phyloP scores from a whole-genome alignment of 208 protist species.

The Endotrypanum monterogeii region DNA sequence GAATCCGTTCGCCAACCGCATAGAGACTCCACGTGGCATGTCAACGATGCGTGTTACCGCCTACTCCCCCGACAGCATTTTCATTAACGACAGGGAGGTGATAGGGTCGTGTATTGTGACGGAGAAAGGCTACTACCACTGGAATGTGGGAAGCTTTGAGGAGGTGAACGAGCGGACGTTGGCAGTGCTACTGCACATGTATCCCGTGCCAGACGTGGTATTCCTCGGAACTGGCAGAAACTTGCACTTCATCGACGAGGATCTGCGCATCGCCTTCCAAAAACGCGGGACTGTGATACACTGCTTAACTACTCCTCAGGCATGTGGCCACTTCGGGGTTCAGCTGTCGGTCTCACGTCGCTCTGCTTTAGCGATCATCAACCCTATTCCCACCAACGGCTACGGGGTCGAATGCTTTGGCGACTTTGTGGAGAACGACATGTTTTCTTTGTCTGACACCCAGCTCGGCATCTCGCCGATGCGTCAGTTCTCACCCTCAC shows the following conservation, averaged over 20 bases:
- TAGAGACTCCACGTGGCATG: constrained; percentile 78
- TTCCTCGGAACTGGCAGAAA: constrained; percentile 88
- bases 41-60: constrained; percentile 76
- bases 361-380: constrained; percentile 80
- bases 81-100: constrained; percentile 89
- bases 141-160: constrained; percentile 89
- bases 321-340: constrained; percentile 81
- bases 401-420: constrained; percentile 91
- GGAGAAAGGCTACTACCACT: constrained; percentile 86
- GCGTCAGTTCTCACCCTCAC: constrained; percentile 70
- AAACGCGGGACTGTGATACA: constrained; percentile 87
- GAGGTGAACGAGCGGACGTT: constrained; percentile 87
- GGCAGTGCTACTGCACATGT: constrained; percentile 82
- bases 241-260: constrained; percentile 88
- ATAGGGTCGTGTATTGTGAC: constrained; percentile 92
- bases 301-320: constrained; percentile 87
- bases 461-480: constrained; percentile 79
- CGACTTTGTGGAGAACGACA: constrained; percentile 91
- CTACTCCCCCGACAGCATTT: constrained; percentile 89
- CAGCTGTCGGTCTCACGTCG: constrained; percentile 84
- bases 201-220: constrained; percentile 87
- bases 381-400: constrained; percentile 85
- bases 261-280: constrained; percentile 85
- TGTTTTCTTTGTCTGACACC: constrained; percentile 85
- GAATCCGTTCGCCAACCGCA: constrained; percentile 83